Percentiles rank a stretch among this genome's conserved stretches.
These are phyloP conservation scores for Penicillium longicatenatum DNA, from an alignment of 495 filamentous ascomycete genomes.

Conservation along the genomic window DNA sequence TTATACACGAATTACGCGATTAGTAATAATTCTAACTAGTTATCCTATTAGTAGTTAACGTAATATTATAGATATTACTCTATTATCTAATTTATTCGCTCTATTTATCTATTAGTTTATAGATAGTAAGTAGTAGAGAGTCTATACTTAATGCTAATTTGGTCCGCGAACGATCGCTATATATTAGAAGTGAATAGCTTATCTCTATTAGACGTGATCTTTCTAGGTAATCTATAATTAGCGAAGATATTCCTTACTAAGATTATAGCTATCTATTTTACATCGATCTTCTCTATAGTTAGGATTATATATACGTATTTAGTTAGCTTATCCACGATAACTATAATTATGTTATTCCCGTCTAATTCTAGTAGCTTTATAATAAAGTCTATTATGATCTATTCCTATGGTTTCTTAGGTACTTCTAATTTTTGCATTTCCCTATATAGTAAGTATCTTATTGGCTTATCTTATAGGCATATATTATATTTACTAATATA, in stretches of 20 bases:
- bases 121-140: slow-evolving; percentile 6
- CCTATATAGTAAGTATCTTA: not conserved
- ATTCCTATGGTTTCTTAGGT: not conserved
- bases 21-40: too few species aligned
- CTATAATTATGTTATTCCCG: not conserved
- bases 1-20: too few species aligned
- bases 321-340: not conserved
- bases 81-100: too few species aligned
- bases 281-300: not conserved
- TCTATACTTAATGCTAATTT: too few species aligned
- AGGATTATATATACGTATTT: not conserved
- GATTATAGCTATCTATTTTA: not conserved
- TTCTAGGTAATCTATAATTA: not conserved
- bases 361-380: not conserved
- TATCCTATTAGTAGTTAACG: too few species aligned
- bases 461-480: not conserved
- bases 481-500: not conserved
- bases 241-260: not conserved
- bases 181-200: slow-evolving; percentile 4
- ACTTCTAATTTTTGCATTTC: not conserved
- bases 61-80: too few species aligned
- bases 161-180: slow-evolving; percentile 1
- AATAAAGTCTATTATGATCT: too few species aligned
- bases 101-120: slow-evolving; percentile 2
- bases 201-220: slow-evolving; percentile 3